Base-by-base conservation (phyloP, 176 grass and related monocot genomes). In the Oryza glaberrima region DNA sequence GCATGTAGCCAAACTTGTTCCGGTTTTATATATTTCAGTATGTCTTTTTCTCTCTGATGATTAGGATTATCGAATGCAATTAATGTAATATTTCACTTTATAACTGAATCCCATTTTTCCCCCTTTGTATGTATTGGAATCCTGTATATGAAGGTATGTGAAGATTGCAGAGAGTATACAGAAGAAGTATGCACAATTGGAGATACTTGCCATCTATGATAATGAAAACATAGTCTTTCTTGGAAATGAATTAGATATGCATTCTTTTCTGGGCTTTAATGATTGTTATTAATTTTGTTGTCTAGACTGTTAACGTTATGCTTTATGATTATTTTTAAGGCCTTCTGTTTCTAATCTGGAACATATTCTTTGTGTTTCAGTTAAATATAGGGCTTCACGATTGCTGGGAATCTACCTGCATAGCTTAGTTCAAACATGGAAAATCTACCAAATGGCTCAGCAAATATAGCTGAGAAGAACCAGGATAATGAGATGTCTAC, bases 341-440 rank as follows among this genome's bases (percentile, higher is more conserved):
- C 30, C 7, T 46, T 25, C 2, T 67, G 64, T 69, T 67, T 16
- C 36, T 87, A 80, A 84, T 26, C 25, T 52, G 25, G 4, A 69
- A 41, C 60, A 32, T 73, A 28, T 51, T 74, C 6, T 85, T 19
- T 77, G n/a, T 82, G 47, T 81, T 85, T 82, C 86, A 82, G 78
- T 80, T 64, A 36, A 84, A 73, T 79, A 65, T 28, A 79, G 41
- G 19, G 64, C 25, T 78, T 26, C 30, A 70, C 2, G 19, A 19
- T 73, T 74, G 38, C n/a, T 32, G 16, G 25, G 7, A 34, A 46
- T 70, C 35, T 82, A 41, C 70, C 58, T 32, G 22, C 64, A 65
- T 10, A 76, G 30, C 44, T 70, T 66, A 61, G 6, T 80, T 82
- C 48, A 80, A 84, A 43, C 70, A 93, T 93, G 91, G 85, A 90